Base-by-base conservation (phyloP, 169 alveolate species). In the Plasmodium adleri region DNA sequence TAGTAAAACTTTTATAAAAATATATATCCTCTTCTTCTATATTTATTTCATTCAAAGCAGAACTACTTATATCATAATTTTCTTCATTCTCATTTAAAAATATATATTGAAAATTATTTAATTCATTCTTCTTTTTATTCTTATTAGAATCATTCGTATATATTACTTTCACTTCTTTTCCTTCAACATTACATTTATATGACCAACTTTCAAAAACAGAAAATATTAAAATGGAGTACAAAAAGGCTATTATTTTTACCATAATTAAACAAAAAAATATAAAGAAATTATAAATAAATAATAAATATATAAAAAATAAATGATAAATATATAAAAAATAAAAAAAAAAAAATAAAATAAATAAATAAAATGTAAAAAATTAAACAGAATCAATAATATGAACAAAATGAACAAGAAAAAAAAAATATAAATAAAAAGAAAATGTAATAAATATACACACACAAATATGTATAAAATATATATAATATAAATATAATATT, bases 1-100 rank as follows among this genome's bases (percentile, higher is more conserved):
- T 78, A 10, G 89, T 78, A 20, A 47, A 78, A 63, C 89, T 78
- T 66, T 78, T 78, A 24, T 78, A 78, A 78, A 78, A 78, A 28
- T 78, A 64, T 17, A 78, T 64, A 32, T 32, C 45, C 12, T 78
- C 74, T 22, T 64, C 71, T 10, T 71, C 58, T n/a, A 78, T 15
- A 3, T 78, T 52, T 12, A 78, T 24, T 2, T 78, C 76, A 17
- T 71, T 71, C 52, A 78, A 20, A 6, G 24, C 28, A 1, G 72
- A 64, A 15, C 52, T 64, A 10, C 32, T 22, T 45, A 78, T 60
- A 22, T 78, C 8, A 63, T 47, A 20, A 17, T 4, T 22, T 0
- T 64, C 62, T 9, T 78, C 75, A 64, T 39, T 78, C 50, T 78
- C 76, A 58, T 78, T 67, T 15, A 78, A 20, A 58, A 22, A 78